phyloP scores from a whole-genome alignment of 768 basidiomycete species.

The Lactarius vividus region DNA sequence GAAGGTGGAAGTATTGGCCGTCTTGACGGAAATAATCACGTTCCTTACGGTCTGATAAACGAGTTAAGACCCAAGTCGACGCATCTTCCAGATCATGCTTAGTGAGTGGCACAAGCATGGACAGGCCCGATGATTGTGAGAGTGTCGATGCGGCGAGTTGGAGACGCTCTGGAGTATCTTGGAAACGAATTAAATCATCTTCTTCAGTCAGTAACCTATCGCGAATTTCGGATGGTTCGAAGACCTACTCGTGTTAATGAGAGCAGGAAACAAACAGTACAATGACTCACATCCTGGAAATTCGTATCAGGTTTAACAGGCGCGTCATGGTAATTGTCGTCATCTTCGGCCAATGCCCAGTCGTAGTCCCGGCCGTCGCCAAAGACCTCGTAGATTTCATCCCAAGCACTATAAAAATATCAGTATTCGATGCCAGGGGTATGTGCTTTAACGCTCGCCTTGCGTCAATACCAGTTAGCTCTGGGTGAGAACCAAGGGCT shows the following conservation, averaged over 20 bases:
- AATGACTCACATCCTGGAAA: conserved; percentile 72
- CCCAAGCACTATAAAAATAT: conserved; percentile 68
- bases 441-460: conserved; percentile 52
- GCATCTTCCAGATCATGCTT: conserved; percentile 76
- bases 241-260: conserved; percentile 60
- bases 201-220: conserved; percentile 87
- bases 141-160: conserved; percentile 84
- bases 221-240: conserved; percentile 95
- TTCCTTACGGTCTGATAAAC: conserved; percentile 67
- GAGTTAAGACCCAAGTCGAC: conserved; percentile 83
- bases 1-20: conserved; percentile 58
- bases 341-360: conserved; percentile 87
- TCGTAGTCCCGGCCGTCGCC: conserved; percentile 96
- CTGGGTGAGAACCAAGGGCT: conserved; percentile 63
- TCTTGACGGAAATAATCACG: conserved; percentile 68
- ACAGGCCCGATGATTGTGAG: conserved; percentile 60
- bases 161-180: conserved; percentile 95
- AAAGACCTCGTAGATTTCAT: conserved; percentile 94
- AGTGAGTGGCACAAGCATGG: conserved; percentile 59
- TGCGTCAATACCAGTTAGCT: conserved; percentile 77
- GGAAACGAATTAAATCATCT: conserved; percentile 86
- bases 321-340: conserved; percentile 50
- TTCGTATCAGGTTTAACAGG: conserved; percentile 71
- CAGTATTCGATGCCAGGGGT: neutral
- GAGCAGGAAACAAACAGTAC: conserved; percentile 7